Conservation (phyloP, 139 green algal species). For the Prasinococcaceae sp. region DNA sequence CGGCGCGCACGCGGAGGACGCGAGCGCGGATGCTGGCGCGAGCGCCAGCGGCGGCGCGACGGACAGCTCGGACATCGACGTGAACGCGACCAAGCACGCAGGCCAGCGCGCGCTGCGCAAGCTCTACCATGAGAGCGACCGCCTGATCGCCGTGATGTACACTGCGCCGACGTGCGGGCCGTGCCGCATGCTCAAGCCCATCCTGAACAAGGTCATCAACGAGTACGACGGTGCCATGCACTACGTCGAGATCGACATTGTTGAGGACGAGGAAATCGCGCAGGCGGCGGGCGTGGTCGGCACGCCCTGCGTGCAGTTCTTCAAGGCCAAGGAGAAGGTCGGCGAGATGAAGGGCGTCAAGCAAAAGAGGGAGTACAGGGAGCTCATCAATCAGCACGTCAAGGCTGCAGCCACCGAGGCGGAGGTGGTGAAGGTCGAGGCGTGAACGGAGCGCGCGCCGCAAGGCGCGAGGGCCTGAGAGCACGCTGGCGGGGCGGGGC, state of each 20-base stretch:
- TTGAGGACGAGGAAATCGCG: slow-evolving; percentile 73
- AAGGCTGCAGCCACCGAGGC: too few species aligned
- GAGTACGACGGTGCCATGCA: slow-evolving; percentile 37
- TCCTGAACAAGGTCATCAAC: slow-evolving; percentile 58
- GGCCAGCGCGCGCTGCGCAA: slow-evolving; percentile 78
- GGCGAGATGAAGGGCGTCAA: slow-evolving; percentile 54
- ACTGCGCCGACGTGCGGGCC: slow-evolving; percentile 60
- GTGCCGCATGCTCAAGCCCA: slow-evolving; percentile 84
- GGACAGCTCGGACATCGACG: slow-evolving; percentile 45
- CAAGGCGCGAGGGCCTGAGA: too few species aligned
- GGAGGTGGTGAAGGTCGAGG: too few species aligned
- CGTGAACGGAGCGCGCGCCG: too few species aligned
- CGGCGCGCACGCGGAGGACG: too few species aligned
- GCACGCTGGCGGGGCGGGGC: too few species aligned
- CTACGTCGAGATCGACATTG: slow-evolving; percentile 90
- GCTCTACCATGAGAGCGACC: slow-evolving; percentile 88
- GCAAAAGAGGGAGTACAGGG: slow-evolving; percentile 76
- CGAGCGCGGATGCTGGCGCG: neutral
- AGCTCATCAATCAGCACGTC: too few species aligned
- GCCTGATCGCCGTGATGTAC: slow-evolving; percentile 81
- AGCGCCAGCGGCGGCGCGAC: slow-evolving; percentile 12
- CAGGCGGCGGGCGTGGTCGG: slow-evolving; percentile 67
- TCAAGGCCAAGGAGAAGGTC: slow-evolving; percentile 78
- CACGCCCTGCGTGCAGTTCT: slow-evolving; percentile 86
- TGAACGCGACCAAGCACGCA: slow-evolving; percentile 22